Percentiles rank a stretch among this genome's conserved stretches.
phyloP scores from a whole-genome alignment of 257 asterid genomes.

The Paulownia fortunei region DNA sequence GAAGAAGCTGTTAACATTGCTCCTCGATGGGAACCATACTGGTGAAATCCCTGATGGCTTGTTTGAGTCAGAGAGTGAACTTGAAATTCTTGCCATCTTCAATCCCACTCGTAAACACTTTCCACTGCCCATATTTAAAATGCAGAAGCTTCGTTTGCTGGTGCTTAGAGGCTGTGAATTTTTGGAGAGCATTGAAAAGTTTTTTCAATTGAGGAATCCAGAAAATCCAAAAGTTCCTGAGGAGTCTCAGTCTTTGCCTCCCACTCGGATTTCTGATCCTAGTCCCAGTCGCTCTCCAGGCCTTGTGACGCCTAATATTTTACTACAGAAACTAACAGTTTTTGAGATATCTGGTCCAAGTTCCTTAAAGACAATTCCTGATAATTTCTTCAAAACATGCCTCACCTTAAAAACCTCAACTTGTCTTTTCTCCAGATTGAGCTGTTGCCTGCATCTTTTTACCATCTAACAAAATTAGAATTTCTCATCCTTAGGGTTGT shows the following conservation, averaged over 20 bases:
- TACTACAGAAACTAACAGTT: conserved; percentile 22
- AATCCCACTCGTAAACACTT: conserved; percentile 43
- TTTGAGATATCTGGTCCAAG: conserved; percentile 54
- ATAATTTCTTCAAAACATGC: conserved; percentile 11
- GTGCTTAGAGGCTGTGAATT: conserved; percentile 51
- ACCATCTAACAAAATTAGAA: conserved; percentile 18
- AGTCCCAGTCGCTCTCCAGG: background rate
- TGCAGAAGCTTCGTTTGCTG: conserved; percentile 36
- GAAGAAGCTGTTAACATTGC: conserved; percentile 23
- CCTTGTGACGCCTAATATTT: background rate
- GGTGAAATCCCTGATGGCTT: background rate
- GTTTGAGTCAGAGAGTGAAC: background rate
- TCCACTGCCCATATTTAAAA: conserved; percentile 23
- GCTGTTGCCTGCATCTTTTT: conserved; percentile 15
- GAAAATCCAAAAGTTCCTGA: background rate
- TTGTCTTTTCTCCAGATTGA: conserved; percentile 27
- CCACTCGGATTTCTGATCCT: background rate
- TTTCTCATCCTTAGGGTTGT: conserved; percentile 37
- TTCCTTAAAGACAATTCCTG: conserved; percentile 29
- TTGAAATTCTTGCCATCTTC: conserved; percentile 33
- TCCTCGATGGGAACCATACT: conserved; percentile 40
- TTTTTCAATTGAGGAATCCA: background rate
- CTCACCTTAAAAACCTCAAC: conserved; percentile 37
- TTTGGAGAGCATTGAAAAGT: conserved; percentile 3
- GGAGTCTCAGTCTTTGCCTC: background rate